Conservation (phyloP, 2,329 filamentous ascomycete genomes). For the Rhynchosporium agropyri region DNA sequence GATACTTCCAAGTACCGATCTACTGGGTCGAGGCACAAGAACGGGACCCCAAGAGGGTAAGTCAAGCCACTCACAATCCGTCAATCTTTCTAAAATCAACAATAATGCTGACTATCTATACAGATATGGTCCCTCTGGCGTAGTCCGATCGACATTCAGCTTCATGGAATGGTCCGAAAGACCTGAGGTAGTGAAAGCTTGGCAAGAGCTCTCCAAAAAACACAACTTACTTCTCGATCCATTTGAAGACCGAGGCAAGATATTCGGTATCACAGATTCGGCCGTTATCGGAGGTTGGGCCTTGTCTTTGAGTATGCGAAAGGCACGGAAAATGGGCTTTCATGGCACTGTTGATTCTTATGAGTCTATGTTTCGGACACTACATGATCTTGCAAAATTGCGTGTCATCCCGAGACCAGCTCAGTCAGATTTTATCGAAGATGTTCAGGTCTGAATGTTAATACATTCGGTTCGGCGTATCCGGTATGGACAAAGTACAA, state of each 20-base stretch:
- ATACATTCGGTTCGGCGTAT: no score
- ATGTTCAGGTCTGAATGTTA: no score
- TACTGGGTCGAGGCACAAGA: not conserved
- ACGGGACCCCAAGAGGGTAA: not conserved
- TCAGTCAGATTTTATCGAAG: no score
- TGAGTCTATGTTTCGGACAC: conserved; percentile 2
- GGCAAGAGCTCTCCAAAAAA: not conserved
- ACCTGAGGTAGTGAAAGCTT: not conserved
- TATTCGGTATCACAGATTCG: conserved; percentile 1
- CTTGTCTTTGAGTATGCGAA: not conserved
- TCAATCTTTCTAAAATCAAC: not conserved
- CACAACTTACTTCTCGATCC: not conserved
- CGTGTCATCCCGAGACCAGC: not conserved
- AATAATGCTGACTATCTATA: not conserved
- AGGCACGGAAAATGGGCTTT: not conserved
- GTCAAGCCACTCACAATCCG: not conserved
- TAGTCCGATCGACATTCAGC: not conserved
- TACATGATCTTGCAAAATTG: not conserved
- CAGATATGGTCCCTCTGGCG: not conserved
- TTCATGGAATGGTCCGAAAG: not conserved
- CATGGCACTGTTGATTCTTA: not conserved
- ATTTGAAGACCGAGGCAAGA: not conserved
- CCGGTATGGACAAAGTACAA: no score
- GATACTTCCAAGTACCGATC: not conserved
- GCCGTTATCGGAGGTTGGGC: not conserved